Conservation (phyloP, 2,329 filamentous ascomycete species). For the Verticillium tricorpus region DNA sequence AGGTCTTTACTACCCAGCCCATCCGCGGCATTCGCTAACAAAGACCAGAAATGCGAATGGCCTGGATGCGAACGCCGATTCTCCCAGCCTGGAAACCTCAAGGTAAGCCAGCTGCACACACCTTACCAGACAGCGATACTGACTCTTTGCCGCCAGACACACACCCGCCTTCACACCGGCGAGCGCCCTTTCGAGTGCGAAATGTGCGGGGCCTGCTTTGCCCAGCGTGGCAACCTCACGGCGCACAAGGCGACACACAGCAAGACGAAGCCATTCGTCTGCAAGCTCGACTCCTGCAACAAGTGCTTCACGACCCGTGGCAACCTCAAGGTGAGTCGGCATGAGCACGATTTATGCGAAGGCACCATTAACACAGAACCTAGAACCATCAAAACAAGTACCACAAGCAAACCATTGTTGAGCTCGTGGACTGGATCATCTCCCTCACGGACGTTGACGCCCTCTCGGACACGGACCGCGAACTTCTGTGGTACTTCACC, state of each 20-base stretch:
- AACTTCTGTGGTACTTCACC: conserved; percentile 80
- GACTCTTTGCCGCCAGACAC: conserved; percentile 45
- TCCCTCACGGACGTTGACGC: conserved; percentile 53
- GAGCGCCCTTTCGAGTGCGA: conserved; percentile 80
- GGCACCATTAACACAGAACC: conserved; percentile 6
- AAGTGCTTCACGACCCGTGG: conserved; percentile 89
- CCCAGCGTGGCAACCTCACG: conserved; percentile 79
- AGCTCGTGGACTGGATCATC: conserved; percentile 67
- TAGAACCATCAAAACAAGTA: conserved; percentile 93
- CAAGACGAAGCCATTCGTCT: conserved; percentile 72
- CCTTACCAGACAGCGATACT: too few relatives aligned
- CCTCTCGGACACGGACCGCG: conserved; percentile 64
- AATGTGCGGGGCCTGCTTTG: conserved; percentile 76
- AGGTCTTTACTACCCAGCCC: conserved; percentile 30
- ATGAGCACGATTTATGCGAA: not conserved
- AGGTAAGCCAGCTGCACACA: conserved; percentile 45
- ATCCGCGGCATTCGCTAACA: conserved; percentile 17
- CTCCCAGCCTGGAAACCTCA: conserved; percentile 86
- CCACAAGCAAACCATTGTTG: conserved; percentile 68
- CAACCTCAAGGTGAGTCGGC: conserved; percentile 73
- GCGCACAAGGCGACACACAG: conserved; percentile 80
- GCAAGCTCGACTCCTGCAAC: conserved; percentile 75
- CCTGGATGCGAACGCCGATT: conserved; percentile 74
- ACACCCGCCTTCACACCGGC: conserved; percentile 81
- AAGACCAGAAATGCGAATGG: conserved; percentile 60